Evolutionary conservation across 768 basidiomycete genomes (phyloP).

Genomic region (Trichaptum fuscoviolaceum): DNA sequence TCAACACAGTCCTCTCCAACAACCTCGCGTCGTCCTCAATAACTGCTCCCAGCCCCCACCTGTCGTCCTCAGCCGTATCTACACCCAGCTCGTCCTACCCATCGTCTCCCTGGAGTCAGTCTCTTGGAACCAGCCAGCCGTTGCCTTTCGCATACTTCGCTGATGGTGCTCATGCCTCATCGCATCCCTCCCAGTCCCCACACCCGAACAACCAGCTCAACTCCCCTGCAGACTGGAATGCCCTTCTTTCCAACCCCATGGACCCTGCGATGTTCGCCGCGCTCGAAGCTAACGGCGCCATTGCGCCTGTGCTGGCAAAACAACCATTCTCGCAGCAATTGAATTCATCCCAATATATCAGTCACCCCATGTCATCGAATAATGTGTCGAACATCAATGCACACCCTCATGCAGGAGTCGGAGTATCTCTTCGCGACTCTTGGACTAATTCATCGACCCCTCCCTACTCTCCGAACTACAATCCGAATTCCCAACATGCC

Average conservation of each 20-base stretch:
- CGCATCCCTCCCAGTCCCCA: constrained; percentile 9
- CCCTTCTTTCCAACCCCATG: constrained; percentile 57
- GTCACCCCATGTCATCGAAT: constrained; percentile 10
- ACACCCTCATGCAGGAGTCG: neutral
- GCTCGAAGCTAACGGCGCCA: constrained; percentile 54
- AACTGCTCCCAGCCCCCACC: constrained; percentile 24
- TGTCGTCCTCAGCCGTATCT: constrained; percentile 28
- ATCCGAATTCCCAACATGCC: constrained; percentile 3
- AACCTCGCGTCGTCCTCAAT: constrained; percentile 19
- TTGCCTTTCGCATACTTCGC: constrained; percentile 14
- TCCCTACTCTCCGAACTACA: constrained; percentile 6
- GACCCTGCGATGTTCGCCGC: constrained; percentile 56
- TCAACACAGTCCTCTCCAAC: constrained; percentile 27
- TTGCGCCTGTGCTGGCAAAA: constrained; percentile 34
- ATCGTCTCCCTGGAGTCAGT: constrained; percentile 28
- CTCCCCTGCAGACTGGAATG: constrained; percentile 42
- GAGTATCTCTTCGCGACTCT: neutral
- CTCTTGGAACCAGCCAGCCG: constrained; percentile 20
- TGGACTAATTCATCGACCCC: neutral
- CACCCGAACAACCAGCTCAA: constrained; percentile 19
- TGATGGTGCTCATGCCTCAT: constrained; percentile 13
- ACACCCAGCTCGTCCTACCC: constrained; percentile 26
- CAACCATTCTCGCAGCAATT: constrained; percentile 37
- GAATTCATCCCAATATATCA: constrained; percentile 25
- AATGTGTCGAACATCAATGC: neutral